These are phyloP conservation scores for Thermomucor indicae-seudaticae DNA, from an alignment of 371 early-diverging fungal species.

Conservation along the genomic window DNA sequence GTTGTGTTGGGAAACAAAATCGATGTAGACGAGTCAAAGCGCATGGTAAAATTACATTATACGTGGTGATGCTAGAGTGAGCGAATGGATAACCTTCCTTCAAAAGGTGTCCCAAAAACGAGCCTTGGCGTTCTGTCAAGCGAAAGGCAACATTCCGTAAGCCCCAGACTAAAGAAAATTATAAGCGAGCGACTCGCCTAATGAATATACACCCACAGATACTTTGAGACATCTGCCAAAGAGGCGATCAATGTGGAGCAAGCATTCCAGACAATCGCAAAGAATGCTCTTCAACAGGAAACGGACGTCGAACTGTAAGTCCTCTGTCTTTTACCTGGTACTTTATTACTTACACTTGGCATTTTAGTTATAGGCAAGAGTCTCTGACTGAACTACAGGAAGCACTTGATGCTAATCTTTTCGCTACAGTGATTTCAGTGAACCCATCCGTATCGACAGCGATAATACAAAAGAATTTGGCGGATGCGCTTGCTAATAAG, in stretches of 20 bases:
- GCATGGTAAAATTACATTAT: constrained; percentile 59
- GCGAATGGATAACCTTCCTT: constrained; percentile 82
- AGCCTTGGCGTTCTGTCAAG: constrained; percentile 93
- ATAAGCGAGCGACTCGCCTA: too few species aligned
- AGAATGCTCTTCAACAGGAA: constrained; percentile 90
- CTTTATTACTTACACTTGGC: not conserved
- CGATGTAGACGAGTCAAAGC: constrained; percentile 91
- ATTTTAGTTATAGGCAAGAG: constrained; percentile 2
- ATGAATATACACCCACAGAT: too few species aligned
- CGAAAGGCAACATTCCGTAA: constrained; percentile 88
- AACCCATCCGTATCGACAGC: constrained; percentile 87
- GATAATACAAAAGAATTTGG: constrained; percentile 63
- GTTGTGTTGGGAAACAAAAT: constrained; percentile 98
- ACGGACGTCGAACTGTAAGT: constrained; percentile 80
- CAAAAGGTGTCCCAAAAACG: constrained; percentile 83
- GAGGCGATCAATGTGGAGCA: constrained; percentile 95
- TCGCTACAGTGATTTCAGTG: constrained; percentile 80
- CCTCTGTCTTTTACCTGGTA: not conserved
- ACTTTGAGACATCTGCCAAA: constrained; percentile 95
- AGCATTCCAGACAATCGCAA: constrained; percentile 94
- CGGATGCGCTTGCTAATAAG: constrained; percentile 43
- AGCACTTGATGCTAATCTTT: not conserved
- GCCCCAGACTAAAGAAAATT: too few species aligned
- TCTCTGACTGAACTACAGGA: not conserved
- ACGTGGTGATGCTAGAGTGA: not conserved